Percentiles rank a stretch among this genome's conserved stretches.
These are phyloP conservation scores for Symmetrospora coprosmae DNA, from an alignment of 768 basidiomycete species.

Conservation along the genomic window DNA sequence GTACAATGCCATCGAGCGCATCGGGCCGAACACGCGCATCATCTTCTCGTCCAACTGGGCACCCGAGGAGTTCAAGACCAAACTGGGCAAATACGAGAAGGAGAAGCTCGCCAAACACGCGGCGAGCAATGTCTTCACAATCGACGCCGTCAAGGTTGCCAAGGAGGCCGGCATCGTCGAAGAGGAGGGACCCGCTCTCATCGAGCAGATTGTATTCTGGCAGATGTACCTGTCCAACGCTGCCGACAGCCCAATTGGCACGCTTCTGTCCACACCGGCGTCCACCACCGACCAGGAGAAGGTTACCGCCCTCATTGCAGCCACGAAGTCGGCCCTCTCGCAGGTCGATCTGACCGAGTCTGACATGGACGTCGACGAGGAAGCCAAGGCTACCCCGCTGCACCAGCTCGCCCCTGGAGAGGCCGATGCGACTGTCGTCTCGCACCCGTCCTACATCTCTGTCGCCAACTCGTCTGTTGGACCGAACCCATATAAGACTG, in stretches of 20 bases:
- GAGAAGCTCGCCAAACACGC: conserved; percentile 36
- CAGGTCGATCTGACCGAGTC: conserved; percentile 48
- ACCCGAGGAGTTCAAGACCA: conserved; percentile 54
- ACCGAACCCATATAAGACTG: conserved; percentile 43
- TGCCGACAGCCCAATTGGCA: conserved; percentile 21
- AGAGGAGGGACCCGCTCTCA: conserved; percentile 36
- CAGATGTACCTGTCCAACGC: conserved; percentile 46
- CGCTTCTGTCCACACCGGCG: conserved; percentile 25
- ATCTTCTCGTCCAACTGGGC: conserved; percentile 63
- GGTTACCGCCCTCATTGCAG: conserved; percentile 29
- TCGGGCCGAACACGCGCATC: conserved; percentile 54
- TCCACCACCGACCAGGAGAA: conserved; percentile 21
- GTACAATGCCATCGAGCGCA: conserved; percentile 55
- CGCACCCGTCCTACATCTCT: conserved; percentile 56
- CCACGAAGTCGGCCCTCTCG: conserved; percentile 40
- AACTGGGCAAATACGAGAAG: conserved; percentile 47
- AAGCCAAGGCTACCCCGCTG: conserved; percentile 32
- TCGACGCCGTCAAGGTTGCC: conserved; percentile 40
- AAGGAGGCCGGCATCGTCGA: conserved; percentile 39
- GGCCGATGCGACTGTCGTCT: conserved; percentile 34
- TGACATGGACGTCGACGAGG: conserved; percentile 33
- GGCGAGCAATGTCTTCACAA: conserved; percentile 48
- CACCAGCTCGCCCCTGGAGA: conserved; percentile 36
- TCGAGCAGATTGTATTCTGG: conserved; percentile 67
- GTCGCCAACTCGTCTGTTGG: conserved; percentile 39